Evolutionary conservation across 208 protist species (phyloP).

Genomic region (Tritrichomonas musculus): DNA sequence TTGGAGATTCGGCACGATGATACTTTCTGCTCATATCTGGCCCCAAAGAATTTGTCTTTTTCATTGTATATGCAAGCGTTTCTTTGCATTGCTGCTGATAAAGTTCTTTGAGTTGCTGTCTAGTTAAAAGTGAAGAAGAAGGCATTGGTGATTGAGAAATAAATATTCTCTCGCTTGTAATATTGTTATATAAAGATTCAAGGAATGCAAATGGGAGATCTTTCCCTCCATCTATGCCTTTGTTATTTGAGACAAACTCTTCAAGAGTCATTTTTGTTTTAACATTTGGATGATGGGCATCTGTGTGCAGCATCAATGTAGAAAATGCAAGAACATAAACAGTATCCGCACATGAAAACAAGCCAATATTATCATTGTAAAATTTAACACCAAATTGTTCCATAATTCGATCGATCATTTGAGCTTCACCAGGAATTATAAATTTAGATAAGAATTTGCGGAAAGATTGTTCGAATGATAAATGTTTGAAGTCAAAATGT

Average conservation of each 20-base stretch:
- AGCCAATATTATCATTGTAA: conserved; percentile 40
- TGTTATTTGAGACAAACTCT: conserved; percentile 48
- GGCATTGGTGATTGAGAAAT: not conserved
- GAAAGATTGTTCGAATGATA: conserved; percentile 38
- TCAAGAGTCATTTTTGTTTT: conserved; percentile 51
- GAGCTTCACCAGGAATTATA: conserved; percentile 53
- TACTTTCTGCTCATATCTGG: not conserved
- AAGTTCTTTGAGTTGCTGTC: not conserved
- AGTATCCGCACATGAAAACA: conserved; percentile 46
- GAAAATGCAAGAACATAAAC: conserved; percentile 54
- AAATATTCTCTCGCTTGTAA: not conserved
- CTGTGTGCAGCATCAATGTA: conserved; percentile 58
- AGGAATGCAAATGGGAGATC: conserved; percentile 37
- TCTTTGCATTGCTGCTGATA: not conserved
- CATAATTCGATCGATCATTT: conserved; percentile 58
- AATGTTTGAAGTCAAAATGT: not conserved
- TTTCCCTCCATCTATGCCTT: conserved; percentile 43
- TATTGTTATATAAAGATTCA: not conserved
- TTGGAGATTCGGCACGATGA: not conserved
- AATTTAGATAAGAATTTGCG: conserved; percentile 38
- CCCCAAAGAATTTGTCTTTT: not conserved
- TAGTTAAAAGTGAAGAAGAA: not conserved
- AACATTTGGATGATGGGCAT: conserved; percentile 47
- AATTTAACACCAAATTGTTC: conserved; percentile 50
- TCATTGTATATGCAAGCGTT: not conserved